Evolutionary conservation across 371 early-diverging fungal genomes (phyloP), one percentile per base, ranked within the genome.

Genomic region (Batkoa obscura): DNA sequence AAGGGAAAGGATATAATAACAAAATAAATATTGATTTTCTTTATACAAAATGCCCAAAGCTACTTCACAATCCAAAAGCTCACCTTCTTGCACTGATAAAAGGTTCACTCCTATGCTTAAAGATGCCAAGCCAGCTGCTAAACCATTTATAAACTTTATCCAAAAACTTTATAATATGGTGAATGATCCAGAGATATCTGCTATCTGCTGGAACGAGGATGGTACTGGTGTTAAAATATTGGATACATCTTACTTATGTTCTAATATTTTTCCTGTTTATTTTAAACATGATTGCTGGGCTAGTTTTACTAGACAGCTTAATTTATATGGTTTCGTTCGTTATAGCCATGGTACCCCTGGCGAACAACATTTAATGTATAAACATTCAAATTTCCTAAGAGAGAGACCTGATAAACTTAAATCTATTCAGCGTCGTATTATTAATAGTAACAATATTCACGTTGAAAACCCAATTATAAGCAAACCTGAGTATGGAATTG

Each of bases 251-350:
- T 31, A 47, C 23, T 31, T 47, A 30, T 47, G 47, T 13, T n/a
- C n/a, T 8, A 6, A 47, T 34, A 50, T 87, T 12, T 64, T 88
- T 43, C 81, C 84, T n/a, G 70, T 71, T 32, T 78, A 69, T 56
- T 90, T 88, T 64, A 88, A 88, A 64, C 88, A 89, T 64, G 79
- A 75, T 59, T 90, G 90, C 63, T 81, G 86, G 55, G 76, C 80
- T 41, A 81, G 81, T 46, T 91, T 90, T 78, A 86, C 88, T 13
- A 70, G 90, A 36, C 91, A 90, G 60, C 72, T 89, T 3, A 90
- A 89, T 61, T 84, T 85, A 79, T 78, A 81, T 56, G 83, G 79
- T 23, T 77, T 73, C 50, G 70, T 77, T 59, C 47, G 47, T 31
- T 23, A n/a, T 31, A 13, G 47, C 47, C n/a, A 47, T 31, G 23